Base-by-base conservation (phyloP, 2,329 filamentous ascomycete species). In the Curvularia verruculosa region DNA sequence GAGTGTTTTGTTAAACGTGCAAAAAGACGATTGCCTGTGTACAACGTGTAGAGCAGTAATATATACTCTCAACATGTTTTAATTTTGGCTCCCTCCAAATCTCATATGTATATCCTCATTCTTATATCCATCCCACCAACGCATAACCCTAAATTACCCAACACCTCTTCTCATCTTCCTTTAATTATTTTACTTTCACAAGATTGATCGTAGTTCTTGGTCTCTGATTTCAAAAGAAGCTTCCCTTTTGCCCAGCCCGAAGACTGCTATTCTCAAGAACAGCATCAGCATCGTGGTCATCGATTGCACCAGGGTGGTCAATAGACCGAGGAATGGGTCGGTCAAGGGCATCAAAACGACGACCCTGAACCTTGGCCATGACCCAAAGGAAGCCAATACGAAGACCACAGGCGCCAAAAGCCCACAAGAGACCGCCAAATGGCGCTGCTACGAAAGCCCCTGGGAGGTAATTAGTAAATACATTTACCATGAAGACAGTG, bases 391-490 rank as follows among this genome's bases (percentile, higher is more conserved):
- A 83, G 0, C 77, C 73, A 39, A 93, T 74, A 26, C 91, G 83
- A 40, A 87, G 66, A 13, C 68, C 81, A 34, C 90, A 82, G 5
- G 88, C 89, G 2, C 80, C 83, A 40, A 87, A 82, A 0, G 86
- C 89, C 84, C 88, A 93, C 31, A 93, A 76, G 18, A 94, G 69
- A 21, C 89, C 89, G 1, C 91, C 91, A 2, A 93, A 77, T 0
- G 91, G 91, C 0, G 91, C 90, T 9, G 89, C 89, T 4, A 94
- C 87, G 68, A 94, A 95, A 4, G 90, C 90, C 31, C 81, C 78
- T 80, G 43, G 10, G 36, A 5, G 2, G 5, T 2, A 2, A 46
- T 70, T 45, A 69, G 60, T 21, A 50, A n/a, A 24, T 5, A 29
- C 4, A 15, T 9, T 2, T 1, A 13, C 15, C 2, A 13, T 39